Percentiles rank a stretch among this genome's conserved stretches.
phyloP scores from a whole-genome alignment of 1,284 basidiomycete species.

The Vanrija humicola region DNA sequence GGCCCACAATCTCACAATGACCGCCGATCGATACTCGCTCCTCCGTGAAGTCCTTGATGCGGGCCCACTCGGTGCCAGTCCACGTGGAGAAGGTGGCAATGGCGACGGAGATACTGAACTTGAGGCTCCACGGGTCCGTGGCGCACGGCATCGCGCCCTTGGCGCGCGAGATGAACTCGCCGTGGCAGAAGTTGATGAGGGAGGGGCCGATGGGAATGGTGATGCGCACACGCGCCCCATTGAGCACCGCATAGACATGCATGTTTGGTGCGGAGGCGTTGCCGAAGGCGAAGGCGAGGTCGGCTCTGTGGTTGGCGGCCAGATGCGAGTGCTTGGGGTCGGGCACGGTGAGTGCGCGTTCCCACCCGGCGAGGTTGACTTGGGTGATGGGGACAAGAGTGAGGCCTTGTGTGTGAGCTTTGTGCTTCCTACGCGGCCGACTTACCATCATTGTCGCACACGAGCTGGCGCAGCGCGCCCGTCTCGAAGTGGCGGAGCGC shows the following conservation, averaged over 20 bases:
- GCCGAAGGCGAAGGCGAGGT: conserved; percentile 23
- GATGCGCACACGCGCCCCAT: conserved; percentile 12
- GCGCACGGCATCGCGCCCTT: too few species aligned
- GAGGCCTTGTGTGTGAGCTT: conserved; percentile 16
- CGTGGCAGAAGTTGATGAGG: not conserved
- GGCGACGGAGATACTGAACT: not conserved
- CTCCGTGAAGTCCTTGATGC: conserved; percentile 28
- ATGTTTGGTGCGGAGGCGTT: not conserved
- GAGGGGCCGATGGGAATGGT: conserved; percentile 10
- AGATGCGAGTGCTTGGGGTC: too few species aligned
- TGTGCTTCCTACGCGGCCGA: not conserved
- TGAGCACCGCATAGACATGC: conserved; percentile 18
- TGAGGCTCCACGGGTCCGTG: too few species aligned
- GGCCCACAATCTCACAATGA: conserved; percentile 6
- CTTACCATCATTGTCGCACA: conserved; percentile 17
- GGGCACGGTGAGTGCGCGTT: conserved; percentile 26
- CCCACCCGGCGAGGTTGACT: conserved; percentile 30
- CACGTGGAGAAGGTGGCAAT: conserved; percentile 7
- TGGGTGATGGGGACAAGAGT: conserved; percentile 25
- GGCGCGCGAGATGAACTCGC: not conserved
- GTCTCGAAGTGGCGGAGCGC: not conserved
- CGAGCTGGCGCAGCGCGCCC: conserved; percentile 4
- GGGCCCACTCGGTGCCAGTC: conserved; percentile 16
- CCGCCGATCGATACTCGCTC: conserved; percentile 26
- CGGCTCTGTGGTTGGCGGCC: conserved; percentile 7